Evolutionary conservation across 2,329 filamentous ascomycete genomes (phyloP), one percentile per base, ranked within the genome.

Genomic region (Didymella glomerata): DNA sequence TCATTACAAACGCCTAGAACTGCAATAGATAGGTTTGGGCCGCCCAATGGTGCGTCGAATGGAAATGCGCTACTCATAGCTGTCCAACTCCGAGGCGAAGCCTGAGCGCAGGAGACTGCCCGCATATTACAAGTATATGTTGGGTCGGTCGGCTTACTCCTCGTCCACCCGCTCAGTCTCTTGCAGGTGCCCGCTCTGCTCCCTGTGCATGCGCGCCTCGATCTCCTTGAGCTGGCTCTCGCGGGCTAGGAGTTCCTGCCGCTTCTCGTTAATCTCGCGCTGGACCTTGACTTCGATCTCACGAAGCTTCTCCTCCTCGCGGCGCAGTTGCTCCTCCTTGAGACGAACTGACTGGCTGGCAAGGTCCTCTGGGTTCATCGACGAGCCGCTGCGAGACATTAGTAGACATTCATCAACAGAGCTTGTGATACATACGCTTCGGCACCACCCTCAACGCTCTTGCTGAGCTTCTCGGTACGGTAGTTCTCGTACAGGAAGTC

Each of bases 401-500:
- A 75, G 72, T 53, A 61, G 32, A 71, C 48, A 61, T 38, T 16
- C 13, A 14, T 11, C 16, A 34, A 9, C 6, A 13, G 34, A 18
- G 16, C 6, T 9, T 7, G 16, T 45, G 22, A 9, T 61, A 92
- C 93, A 71, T 91, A 97, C 93, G 88, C 88, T 86, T 88, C 87
- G 81, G 88, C 86, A 81, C 91, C 91, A 79, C 92, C 92, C 77
- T 97, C 93, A 71, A 99, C 95, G 78, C 93, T 97, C 92, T 98
- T 99, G 85, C 92, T 96, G 73, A 99, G 91, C 85, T 98, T 98
- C 91, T 99, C 95, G 76, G 95, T 99, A 92, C 95, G 93, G 87
- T 99, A 99, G 84, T 99, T 99, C 80, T 99, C 95, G 83, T 99
- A 99, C 66, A 99, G 84, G 89, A 99, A 99, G 81, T 99, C 95